Evolutionary conservation across 2,329 filamentous ascomycete genomes (phyloP), one percentile per base, ranked within the genome.

Genomic region (Diaporthe citriasiana): DNA sequence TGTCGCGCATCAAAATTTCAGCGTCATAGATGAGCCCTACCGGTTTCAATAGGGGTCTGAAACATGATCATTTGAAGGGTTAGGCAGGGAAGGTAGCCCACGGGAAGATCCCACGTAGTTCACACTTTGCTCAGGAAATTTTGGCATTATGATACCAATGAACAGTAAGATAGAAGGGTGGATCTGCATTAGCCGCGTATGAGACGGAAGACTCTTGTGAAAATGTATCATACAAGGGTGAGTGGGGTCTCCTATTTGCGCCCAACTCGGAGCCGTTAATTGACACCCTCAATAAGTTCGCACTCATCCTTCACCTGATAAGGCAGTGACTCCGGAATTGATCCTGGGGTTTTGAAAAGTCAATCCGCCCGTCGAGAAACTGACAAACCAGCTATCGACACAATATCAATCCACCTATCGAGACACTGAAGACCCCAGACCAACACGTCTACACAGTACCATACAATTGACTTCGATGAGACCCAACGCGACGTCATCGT

Each of bases 1-100:
- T 94, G 0, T 92, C 95, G 77, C 86, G 89, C 65, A 86, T 98
- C 30, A 92, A 90, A 79, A 89, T 91, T 88, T 90, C 70, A 73
- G 76, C 57, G 71, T 78, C 19, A 74, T 77, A 59, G 22, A 42
- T 10, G 5, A 38, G 47, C n/a, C 47, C 35, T 22, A 9, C 2
- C 17, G 8, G 30, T 51, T 10, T 60, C 38, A 40, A 19, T 3
- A 17, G 10, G 42, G 25, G 51, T 13, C 33, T 68, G 42, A 8
- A 60, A n/a, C 15, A 33, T 53, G n/a, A 30, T 42, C 9, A 53
- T 63, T 40, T 38, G 53, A 35, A 33, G 25, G 35, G 27, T 38
- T 6, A 35, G 35, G 33, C 45, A 53, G 50, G 35, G 50, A 8
- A n/a, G 13, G 7, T 19, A 9, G 33, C n/a, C 30, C 7, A n/a